Base-by-base conservation (phyloP, 2,329 filamentous ascomycete species). In the Pseudogymnoascus sp. region DNA sequence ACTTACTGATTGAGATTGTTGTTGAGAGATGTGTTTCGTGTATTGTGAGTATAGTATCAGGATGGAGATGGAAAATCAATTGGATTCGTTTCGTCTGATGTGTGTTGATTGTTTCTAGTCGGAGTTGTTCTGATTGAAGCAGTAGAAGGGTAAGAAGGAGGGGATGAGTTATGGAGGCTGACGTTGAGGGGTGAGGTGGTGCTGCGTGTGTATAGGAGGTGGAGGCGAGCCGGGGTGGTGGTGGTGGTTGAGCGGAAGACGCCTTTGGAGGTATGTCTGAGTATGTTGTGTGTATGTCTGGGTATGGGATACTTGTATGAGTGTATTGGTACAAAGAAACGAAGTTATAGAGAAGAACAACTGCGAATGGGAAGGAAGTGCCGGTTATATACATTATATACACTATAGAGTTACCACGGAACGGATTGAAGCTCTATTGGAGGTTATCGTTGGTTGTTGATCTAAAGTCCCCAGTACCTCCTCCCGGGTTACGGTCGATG, bases 31-130 rank as follows among this genome's bases (percentile, higher is more conserved):
- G 8, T 52, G n/a, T 28, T 31, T 31, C 8, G 45, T 52, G 45
- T 52, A 16, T 49, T 52, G 7, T 52, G 43, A 52, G 43, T 52
- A 52, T 52, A n/a, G 45, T 16, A 52, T 52, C 45, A 31, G 16
- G 45, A 31, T 31, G 45, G 45, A 52, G 45, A 52, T 52, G 45
- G 45, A 52, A 52, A 33, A 31, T 33, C 45, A 33, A 55, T 55
- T 55, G 45, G 25, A 55, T 18, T 33, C 8, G n/a, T 3, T 31
- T 55, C 25, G 25, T 55, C 45, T 55, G 45, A 33, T 55, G 45
- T 31, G 2, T 31, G 45, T 28, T 49, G 43, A 49, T 16, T 49
- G 23, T 28, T 23, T 23, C 21, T 23, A 23, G n/a, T 55, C 25
- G 45, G 4, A 2, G 45, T 55, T 43, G 40, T 43, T 43, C 40